phyloP scores from a whole-genome alignment of 768 basidiomycete genomes.

The Boletus rubropictus region DNA sequence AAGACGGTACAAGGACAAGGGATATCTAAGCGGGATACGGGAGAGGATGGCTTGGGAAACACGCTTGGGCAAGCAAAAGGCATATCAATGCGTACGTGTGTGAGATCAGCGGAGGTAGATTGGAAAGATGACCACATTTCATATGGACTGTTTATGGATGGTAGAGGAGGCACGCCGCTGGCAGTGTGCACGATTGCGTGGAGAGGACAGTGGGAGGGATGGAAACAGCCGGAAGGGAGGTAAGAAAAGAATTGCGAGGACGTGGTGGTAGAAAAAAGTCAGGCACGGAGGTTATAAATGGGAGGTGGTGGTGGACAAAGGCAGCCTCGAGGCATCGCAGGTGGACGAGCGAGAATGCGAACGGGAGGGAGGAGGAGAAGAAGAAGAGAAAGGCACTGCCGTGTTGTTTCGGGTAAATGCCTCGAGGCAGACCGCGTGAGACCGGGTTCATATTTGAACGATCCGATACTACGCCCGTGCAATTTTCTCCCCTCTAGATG shows the following conservation, averaged over 20 bases:
- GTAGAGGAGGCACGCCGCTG: slow-evolving; percentile 7
- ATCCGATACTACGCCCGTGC: neutral
- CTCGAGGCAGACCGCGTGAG: slow-evolving; percentile 1
- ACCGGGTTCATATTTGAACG: neutral
- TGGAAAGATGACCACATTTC: neutral
- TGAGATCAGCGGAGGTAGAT: slow-evolving; percentile 3
- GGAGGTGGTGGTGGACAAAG: neutral
- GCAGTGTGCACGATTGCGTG: neutral
- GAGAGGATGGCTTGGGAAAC: slow-evolving; percentile 8
- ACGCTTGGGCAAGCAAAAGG: neutral
- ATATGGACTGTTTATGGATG: neutral
- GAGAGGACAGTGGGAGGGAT: neutral
- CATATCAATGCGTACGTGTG: slow-evolving; percentile 2
- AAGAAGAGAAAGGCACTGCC: neutral
- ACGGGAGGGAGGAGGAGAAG: neutral
- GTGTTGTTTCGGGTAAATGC: neutral
- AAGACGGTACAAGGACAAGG: neutral
- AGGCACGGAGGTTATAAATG: neutral
- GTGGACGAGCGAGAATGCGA: neutral
- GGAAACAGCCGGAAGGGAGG: too few relatives aligned
- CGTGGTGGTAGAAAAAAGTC: neutral
- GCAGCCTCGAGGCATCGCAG: slow-evolving; percentile 1
- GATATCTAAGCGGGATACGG: slow-evolving; percentile 1
- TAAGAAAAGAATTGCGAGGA: too few relatives aligned
- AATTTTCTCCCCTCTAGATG: slow-evolving; percentile 4